A percentile compares a stretch with the other conserved stretches of the same genome.
Evolutionary conservation across 148 eudicot genomes (phyloP).

Genomic region (Chenopodium formosanum): DNA sequence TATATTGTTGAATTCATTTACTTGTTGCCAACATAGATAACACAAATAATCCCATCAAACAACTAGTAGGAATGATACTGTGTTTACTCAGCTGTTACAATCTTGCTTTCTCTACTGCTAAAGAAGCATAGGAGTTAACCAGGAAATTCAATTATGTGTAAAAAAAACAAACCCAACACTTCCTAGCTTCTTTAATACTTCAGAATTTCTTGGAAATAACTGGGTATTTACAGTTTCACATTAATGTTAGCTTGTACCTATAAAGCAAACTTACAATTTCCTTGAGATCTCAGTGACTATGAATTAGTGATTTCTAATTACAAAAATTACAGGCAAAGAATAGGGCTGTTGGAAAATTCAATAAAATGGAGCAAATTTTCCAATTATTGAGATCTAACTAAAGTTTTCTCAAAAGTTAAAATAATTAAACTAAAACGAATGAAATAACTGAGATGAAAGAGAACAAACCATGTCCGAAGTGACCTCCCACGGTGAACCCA

Average conservation of each 20-base stretch:
- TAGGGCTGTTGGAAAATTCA: background rate
- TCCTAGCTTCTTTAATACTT: no score
- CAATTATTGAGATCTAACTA: background rate
- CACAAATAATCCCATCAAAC: background rate
- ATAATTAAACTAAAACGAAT: background rate
- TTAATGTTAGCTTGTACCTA: background rate
- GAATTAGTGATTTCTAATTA: background rate
- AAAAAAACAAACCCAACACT: no score
- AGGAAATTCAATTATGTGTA: no score
- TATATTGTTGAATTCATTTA: no score
- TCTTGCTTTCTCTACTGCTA: background rate
- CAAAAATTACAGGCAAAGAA: background rate
- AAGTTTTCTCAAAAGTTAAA: background rate
- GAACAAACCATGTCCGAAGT: constrained; percentile 76
- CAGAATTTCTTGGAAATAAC: background rate
- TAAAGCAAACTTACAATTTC: background rate
- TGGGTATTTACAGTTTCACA: background rate
- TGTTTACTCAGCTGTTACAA: background rate
- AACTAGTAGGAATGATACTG: background rate
- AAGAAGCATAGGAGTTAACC: background rate
- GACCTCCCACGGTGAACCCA: constrained; percentile 92
- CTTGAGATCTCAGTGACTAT: background rate
- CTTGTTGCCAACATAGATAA: background rate
- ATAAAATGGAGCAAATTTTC: background rate
- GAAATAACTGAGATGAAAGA: background rate